Evolutionary conservation across 2,329 filamentous ascomycete genomes (phyloP).

Genomic region (Cytospora mali): DNA sequence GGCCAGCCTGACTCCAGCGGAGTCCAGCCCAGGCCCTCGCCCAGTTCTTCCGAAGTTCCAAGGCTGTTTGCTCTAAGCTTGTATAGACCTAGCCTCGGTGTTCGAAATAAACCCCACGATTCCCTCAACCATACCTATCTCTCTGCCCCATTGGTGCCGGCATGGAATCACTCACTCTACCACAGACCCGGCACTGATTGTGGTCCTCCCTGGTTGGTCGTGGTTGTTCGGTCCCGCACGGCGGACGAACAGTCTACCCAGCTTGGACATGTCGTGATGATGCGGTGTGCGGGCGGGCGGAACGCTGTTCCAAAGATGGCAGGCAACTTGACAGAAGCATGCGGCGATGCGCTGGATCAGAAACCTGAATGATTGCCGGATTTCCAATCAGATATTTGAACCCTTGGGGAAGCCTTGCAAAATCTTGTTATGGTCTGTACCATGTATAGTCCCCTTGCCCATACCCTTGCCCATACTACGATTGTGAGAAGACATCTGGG

Average conservation of each 20-base stretch:
- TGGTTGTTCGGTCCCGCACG: too few species aligned
- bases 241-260: too few species aligned
- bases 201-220: too few species aligned
- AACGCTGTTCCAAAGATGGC: neutral
- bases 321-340: neutral
- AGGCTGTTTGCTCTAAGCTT: neutral
- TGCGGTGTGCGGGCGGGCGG: neutral
- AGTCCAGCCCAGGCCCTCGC: neutral
- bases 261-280: neutral
- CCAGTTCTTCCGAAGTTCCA: too few species aligned
- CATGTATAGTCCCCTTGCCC: too few species aligned
- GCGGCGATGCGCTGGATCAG: neutral
- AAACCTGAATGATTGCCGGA: neutral
- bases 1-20: too few species aligned
- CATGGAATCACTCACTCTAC: too few species aligned
- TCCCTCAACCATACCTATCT: neutral
- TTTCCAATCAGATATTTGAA: neutral
- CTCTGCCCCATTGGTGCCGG: too few species aligned
- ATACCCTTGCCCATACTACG: too few species aligned
- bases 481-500: too few species aligned
- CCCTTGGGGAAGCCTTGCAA: neutral
- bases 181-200: too few species aligned
- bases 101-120: neutral
- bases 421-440: neutral
- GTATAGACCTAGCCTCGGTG: neutral